phyloP scores from a whole-genome alignment of 495 filamentous ascomycete species.

The Aspergillus egyptiacus region DNA sequence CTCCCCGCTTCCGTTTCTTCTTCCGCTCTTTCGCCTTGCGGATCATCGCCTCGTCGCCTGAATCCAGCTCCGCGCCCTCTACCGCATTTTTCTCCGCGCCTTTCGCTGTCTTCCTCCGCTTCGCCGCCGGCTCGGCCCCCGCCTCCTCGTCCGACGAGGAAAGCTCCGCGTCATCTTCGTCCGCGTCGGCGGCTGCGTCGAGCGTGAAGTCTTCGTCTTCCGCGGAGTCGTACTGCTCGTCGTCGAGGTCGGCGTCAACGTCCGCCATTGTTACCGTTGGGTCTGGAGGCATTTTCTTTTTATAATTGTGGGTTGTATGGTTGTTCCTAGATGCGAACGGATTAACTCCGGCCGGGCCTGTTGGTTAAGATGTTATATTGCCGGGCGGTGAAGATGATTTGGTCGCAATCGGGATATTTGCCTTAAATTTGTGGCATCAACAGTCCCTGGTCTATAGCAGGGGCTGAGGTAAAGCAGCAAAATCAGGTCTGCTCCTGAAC shows the following conservation, averaged over 20 bases:
- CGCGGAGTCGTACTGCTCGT: slow-evolving; percentile 62
- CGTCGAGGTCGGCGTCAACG: slow-evolving; percentile 28
- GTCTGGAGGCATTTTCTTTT: slow-evolving; percentile 29
- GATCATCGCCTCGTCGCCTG: slow-evolving; percentile 77
- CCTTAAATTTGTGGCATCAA: neutral
- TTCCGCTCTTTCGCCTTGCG: slow-evolving; percentile 51
- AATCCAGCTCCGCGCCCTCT: slow-evolving; percentile 44
- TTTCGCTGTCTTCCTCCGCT: slow-evolving; percentile 36
- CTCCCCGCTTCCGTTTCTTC: slow-evolving; percentile 47
- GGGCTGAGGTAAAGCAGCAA: no score
- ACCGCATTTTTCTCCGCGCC: slow-evolving; percentile 6
- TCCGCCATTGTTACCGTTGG: slow-evolving; percentile 17
- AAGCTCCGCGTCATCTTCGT: slow-evolving; percentile 33
- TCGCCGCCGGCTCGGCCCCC: slow-evolving; percentile 29
- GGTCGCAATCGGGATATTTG: neutral
- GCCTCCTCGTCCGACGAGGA: slow-evolving; percentile 25
- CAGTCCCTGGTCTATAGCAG: no score
- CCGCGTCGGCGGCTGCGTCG: slow-evolving; percentile 45
- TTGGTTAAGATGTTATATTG: slow-evolving; percentile 4
- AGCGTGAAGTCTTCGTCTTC: slow-evolving; percentile 74
- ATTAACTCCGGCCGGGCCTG: neutral
- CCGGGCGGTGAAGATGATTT: neutral
- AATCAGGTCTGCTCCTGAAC: no score
- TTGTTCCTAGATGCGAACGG: neutral
- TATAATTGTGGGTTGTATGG: neutral